Percentiles rank a stretch among this genome's conserved stretches.
phyloP scores from a whole-genome alignment of 371 early-diverging fungal species.

The Mucor mucedo region DNA sequence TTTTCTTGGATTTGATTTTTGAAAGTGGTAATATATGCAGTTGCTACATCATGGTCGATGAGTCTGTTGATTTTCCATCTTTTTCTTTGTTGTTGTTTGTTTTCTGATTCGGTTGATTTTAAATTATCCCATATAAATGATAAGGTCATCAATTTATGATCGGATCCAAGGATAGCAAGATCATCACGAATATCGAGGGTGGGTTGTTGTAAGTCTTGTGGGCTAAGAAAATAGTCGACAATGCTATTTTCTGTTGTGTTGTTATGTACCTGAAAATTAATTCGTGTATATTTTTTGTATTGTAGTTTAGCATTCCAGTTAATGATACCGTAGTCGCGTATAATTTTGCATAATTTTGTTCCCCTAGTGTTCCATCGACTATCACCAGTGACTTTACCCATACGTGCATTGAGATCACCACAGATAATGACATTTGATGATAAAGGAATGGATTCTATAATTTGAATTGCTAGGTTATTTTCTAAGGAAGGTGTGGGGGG shows the following conservation, averaged over 20 bases:
- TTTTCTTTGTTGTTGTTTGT: background rate
- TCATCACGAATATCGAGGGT: background rate
- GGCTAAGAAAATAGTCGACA: conserved; percentile 1
- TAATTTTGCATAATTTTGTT: background rate
- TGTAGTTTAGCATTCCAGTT: background rate
- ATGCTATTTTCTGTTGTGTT: background rate
- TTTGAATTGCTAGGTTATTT: too few species aligned
- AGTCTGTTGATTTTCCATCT: background rate
- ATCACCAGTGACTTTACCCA: conserved; percentile 6
- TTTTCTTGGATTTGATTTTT: too few species aligned
- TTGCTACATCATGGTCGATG: background rate
- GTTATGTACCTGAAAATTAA: background rate
- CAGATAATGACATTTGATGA: background rate
- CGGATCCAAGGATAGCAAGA: background rate
- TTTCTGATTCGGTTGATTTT: background rate
- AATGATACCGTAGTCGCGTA: background rate
- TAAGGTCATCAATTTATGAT: background rate
- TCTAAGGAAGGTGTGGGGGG: too few species aligned
- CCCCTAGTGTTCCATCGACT: background rate
- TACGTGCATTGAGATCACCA: conserved; percentile 15
- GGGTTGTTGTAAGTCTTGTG: background rate
- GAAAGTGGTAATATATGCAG: too few species aligned
- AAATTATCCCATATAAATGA: background rate
- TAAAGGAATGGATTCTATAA: too few species aligned
- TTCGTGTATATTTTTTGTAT: background rate